These are phyloP conservation scores for Sugiyamaella paludigena DNA, from an alignment of 1,139 yeast genomes.

Conservation along the genomic window DNA sequence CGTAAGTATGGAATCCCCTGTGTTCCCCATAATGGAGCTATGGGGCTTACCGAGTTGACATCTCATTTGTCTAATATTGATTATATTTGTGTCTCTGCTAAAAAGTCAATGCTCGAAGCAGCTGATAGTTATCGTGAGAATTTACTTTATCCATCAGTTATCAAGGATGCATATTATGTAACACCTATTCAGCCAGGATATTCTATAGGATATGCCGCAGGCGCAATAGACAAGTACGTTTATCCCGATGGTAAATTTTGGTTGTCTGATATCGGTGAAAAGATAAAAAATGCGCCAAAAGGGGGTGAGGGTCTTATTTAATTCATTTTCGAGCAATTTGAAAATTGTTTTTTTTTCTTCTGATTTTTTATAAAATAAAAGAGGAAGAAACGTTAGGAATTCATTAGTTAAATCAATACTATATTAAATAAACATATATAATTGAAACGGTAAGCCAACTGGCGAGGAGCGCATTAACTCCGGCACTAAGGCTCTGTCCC, in stretches of 20 bases:
- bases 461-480: too few species aligned
- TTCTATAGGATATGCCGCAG: slow-evolving; percentile 33
- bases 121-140: slow-evolving; percentile 32
- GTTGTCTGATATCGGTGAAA: slow-evolving; percentile 28
- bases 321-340: not conserved
- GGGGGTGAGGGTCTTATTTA: slow-evolving; percentile 25
- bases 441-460: too few species aligned
- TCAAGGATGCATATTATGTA: slow-evolving; percentile 35
- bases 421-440: too few species aligned
- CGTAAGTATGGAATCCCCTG: slow-evolving; percentile 36
- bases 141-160: slow-evolving; percentile 33
- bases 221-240: slow-evolving; percentile 34
- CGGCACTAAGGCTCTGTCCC: too few species aligned
- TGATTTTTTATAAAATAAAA: too few species aligned
- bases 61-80: slow-evolving; percentile 38
- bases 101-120: slow-evolving; percentile 30
- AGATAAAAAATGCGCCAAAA: slow-evolving; percentile 24
- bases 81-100: slow-evolving; percentile 35
- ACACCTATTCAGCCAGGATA: slow-evolving; percentile 40
- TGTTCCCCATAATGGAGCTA: slow-evolving; percentile 40
- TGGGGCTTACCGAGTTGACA: slow-evolving; percentile 40
- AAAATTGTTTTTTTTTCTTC: not conserved
- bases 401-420: not conserved
- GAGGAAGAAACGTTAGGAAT: not conserved
- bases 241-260: slow-evolving; percentile 39